A percentile compares a stretch with the other conserved stretches of the same genome.
Evolutionary conservation across 257 asterid genomes (phyloP).

Genomic region (Datura wrightii): DNA sequence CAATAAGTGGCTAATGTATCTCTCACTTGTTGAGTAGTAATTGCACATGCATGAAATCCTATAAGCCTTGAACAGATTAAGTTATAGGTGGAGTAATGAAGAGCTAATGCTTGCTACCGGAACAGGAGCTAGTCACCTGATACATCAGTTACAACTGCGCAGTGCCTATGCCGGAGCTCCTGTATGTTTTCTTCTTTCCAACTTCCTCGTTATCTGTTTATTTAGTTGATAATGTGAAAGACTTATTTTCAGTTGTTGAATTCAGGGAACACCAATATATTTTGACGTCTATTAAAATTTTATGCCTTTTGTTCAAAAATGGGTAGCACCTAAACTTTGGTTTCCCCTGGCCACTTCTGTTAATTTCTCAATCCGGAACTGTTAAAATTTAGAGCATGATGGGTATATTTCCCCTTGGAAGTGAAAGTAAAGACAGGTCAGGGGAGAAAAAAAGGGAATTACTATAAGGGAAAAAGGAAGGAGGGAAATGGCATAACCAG

Average conservation of each 20-base stretch:
- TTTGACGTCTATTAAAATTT: background rate
- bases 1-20: background rate
- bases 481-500: background rate
- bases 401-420: background rate
- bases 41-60: slow-evolving; percentile 5
- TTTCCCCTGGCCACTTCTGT: background rate
- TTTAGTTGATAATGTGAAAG: background rate
- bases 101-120: slow-evolving; percentile 87
- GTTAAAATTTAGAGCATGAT: background rate
- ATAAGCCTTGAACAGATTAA: slow-evolving; percentile 37
- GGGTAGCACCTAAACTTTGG: background rate
- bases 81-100: slow-evolving; percentile 69
- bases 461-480: background rate
- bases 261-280: background rate
- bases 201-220: slow-evolving; percentile 1
- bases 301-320: background rate
- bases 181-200: slow-evolving; percentile 49
- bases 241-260: background rate
- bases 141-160: slow-evolving; percentile 60
- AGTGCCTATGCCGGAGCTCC: slow-evolving; percentile 80
- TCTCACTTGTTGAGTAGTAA: background rate
- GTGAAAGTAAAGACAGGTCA: background rate
- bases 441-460: background rate
- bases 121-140: slow-evolving; percentile 51
- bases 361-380: background rate